These are phyloP conservation scores for Collybia sp. DNA, from an alignment of 768 basidiomycete genomes.

Conservation along the genomic window DNA sequence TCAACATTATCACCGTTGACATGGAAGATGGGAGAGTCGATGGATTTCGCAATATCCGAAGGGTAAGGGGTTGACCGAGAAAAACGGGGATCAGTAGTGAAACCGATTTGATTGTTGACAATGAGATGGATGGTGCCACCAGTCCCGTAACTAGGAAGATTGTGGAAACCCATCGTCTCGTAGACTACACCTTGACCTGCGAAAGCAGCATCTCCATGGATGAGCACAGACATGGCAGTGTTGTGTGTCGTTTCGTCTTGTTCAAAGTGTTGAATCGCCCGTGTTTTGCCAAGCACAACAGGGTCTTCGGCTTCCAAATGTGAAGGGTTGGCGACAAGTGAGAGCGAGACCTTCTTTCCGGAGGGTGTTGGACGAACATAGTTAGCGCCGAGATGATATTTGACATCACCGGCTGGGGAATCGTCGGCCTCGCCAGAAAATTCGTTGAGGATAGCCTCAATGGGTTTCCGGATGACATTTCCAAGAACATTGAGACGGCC, in stretches of 20 bases:
- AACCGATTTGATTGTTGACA: constrained; percentile 99
- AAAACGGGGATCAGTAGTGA: constrained; percentile 98
- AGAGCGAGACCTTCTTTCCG: constrained; percentile 96
- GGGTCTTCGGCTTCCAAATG: constrained; percentile 97
- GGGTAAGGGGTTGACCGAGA: constrained; percentile 97
- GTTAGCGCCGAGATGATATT: constrained; percentile 98
- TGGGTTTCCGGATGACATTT: constrained; percentile 97
- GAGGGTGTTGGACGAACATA: constrained; percentile 97
- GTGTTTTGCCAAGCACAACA: constrained; percentile 98
- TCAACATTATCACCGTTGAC: constrained; percentile 99
- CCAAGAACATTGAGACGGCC: constrained; percentile 96
- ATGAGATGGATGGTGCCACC: constrained; percentile 98
- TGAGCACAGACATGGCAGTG: constrained; percentile 90
- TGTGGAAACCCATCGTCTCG: constrained; percentile 98
- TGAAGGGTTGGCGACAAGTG: constrained; percentile 97
- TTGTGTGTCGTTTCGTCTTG: constrained; percentile 74
- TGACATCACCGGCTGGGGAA: constrained; percentile 93
- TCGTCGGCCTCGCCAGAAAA: constrained; percentile 79
- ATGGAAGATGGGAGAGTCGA: constrained; percentile 98
- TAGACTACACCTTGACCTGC: constrained; percentile 98
- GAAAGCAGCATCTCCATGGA: constrained; percentile 98
- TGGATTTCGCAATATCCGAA: constrained; percentile 97
- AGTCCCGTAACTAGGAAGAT: constrained; percentile 91
- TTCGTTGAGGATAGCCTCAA: constrained; percentile 97
- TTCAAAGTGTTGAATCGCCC: constrained; percentile 93